Evolutionary conservation across 176 grass and related monocot species (phyloP), one percentile per base, ranked within the genome.

Genomic region (Oryza meridionalis): DNA sequence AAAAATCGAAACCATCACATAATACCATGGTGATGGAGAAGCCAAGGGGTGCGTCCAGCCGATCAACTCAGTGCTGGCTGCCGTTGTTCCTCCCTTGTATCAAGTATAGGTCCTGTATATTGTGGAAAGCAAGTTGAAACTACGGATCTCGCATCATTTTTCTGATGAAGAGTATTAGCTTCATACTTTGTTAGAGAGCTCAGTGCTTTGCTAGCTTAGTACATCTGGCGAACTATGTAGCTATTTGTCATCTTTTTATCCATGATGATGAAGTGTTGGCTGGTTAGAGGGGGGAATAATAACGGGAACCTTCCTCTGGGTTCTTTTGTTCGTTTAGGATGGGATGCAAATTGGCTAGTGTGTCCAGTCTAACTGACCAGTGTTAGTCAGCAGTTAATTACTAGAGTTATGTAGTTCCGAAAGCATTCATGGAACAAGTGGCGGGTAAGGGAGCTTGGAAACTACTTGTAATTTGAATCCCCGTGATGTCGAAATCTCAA

Each of bases 31-130:
- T 79, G 77, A 84, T 37, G 71, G 76, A 85, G 77, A 84, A 72
- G 79, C 68, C 82, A 67, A 87, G 82, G 91, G 84, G 83, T 33
- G 67, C 63, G 70, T 87, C 90, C 90, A 75, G 69, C 88, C 68
- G 65, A 82, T 91, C 80, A 96, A 89, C 70, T 82, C 77, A 66
- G 69, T 68, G 84, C 66, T 79, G 74, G 84, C 78, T 85, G 85
- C 62, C 72, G 82, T 84, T 81, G 53, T 72, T 72, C 83, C 82
- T 70, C 82, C 90, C 87, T 78, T 89, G 76, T 86, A 86, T 76
- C 65, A 88, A 89, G 88, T 89, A 93, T 83, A 75, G 86, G 86
- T 84, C 84, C 81, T 97, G 91, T 97, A 94, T 92, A 97, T 97
- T 94, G 72, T 78, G 83, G 91, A 89, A 91, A 89, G 77, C 70